A percentile compares a stretch with the other conserved stretches of the same genome.
Conservation (phyloP, 768 basidiomycete species). For the Leucocoprinus sp. region DNA sequence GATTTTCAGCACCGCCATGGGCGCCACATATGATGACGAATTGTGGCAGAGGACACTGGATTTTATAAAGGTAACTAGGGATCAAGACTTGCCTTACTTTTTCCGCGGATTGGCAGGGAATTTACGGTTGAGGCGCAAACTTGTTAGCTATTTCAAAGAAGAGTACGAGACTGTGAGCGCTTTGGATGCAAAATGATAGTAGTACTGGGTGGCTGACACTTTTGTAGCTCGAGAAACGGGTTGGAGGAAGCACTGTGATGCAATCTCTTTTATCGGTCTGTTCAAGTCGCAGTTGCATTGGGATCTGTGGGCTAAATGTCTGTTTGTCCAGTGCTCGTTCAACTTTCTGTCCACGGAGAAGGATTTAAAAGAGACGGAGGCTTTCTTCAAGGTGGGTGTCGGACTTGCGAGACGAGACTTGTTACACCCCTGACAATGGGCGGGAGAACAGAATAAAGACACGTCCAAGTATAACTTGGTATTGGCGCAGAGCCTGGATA, state of each 20-base stretch:
- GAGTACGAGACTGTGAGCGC: slow-evolving; percentile 54
- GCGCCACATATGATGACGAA: slow-evolving; percentile 43
- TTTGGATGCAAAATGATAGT: neutral
- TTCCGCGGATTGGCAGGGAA: slow-evolving; percentile 54
- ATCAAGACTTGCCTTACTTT: slow-evolving; percentile 60
- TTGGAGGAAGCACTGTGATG: slow-evolving; percentile 61
- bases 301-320: neutral
- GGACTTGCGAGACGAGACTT: no score
- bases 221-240: slow-evolving; percentile 52
- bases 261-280: slow-evolving; percentile 45
- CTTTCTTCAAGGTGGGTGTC: slow-evolving; percentile 65
- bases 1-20: slow-evolving; percentile 51
- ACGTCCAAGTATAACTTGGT: slow-evolving; percentile 59
- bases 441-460: slow-evolving; percentile 46
- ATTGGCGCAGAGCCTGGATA: slow-evolving; percentile 62
- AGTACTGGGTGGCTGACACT: slow-evolving; percentile 5
- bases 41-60: slow-evolving; percentile 57
- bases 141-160: slow-evolving; percentile 58
- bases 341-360: slow-evolving; percentile 50
- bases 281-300: neutral
- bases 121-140: slow-evolving; percentile 39
- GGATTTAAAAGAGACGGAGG: slow-evolving; percentile 54
- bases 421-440: no score
- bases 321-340: slow-evolving; percentile 25
- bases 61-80: slow-evolving; percentile 46